A percentile compares a stretch with the other conserved stretches of the same genome.
Evolutionary conservation across 768 basidiomycete genomes (phyloP).

Genomic region (Mycena albidolilacea): DNA sequence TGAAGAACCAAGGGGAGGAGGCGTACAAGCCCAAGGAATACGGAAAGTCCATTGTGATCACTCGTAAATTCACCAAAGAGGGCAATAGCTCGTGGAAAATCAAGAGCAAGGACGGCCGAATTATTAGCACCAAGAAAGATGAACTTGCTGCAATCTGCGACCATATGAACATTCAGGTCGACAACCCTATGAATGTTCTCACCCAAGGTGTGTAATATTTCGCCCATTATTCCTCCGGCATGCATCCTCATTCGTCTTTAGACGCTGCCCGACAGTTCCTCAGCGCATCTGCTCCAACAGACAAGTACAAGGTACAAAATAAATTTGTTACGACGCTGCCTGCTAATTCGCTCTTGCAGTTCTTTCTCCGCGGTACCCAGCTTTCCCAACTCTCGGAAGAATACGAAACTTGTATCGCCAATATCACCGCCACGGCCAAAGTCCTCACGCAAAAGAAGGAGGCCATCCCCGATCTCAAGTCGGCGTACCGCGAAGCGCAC

Average conservation of each 20-base stretch:
- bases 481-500: conserved; percentile 68
- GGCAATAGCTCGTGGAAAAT: conserved; percentile 89
- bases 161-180: conserved; percentile 97
- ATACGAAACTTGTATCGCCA: conserved; percentile 83
- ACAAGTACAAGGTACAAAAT: conserved; percentile 87
- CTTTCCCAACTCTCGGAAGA: conserved; percentile 90
- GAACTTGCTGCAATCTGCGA: conserved; percentile 92
- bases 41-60: conserved; percentile 87
- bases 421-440: conserved; percentile 78
- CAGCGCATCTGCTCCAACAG: conserved; percentile 81
- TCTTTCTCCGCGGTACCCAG: conserved; percentile 95
- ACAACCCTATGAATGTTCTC: conserved; percentile 95
- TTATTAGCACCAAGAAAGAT: conserved; percentile 83
- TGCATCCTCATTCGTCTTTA: neutral
- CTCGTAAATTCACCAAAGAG: conserved; percentile 83
- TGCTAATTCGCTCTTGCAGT: conserved; percentile 60
- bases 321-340: neutral
- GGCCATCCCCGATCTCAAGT: conserved; percentile 82
- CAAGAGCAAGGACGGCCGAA: conserved; percentile 73
- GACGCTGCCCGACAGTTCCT: conserved; percentile 88
- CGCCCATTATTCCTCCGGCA: too few relatives aligned
- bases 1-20: conserved; percentile 94
- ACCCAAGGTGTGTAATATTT: conserved; percentile 74
- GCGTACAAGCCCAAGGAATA: conserved; percentile 91
- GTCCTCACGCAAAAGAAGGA: conserved; percentile 81